Percentiles rank a stretch among this genome's conserved stretches.
Evolutionary conservation across 805 yeast genomes (phyloP).

Genomic region (Brettanomyces naardenensis): DNA sequence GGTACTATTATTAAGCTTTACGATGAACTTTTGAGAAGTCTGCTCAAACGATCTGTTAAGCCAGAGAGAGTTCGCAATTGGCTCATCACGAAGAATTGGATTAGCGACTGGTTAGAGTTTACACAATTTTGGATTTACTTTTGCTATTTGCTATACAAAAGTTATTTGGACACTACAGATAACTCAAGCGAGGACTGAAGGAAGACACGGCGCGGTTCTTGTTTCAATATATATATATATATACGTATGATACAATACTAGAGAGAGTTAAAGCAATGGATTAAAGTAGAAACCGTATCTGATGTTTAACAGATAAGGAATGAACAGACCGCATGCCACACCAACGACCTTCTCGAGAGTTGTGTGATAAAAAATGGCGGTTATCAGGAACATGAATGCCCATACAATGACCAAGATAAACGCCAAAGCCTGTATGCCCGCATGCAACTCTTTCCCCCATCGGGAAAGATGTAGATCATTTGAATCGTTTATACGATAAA

Average conservation of each 20-base stretch:
- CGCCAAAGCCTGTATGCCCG: background rate
- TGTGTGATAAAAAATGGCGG: conserved; percentile 44
- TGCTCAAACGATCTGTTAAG: background rate
- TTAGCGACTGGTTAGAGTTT: conserved; percentile 8
- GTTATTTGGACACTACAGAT: background rate
- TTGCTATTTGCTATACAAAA: background rate
- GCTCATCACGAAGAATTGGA: conserved; percentile 8
- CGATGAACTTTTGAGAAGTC: background rate
- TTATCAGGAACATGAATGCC: conserved; percentile 33
- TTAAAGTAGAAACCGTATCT: conserved; percentile 7
- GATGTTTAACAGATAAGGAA: conserved; percentile 24
- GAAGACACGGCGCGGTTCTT: too few relatives aligned
- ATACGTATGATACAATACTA: too few relatives aligned
- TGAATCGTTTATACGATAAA: background rate
- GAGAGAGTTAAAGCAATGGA: too few relatives aligned
- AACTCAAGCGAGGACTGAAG: too few relatives aligned
- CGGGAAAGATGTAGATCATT: background rate
- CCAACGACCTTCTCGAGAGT: conserved; percentile 39
- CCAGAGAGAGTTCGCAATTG: conserved; percentile 8
- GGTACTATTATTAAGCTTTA: background rate
- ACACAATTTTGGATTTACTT: background rate
- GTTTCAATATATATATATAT: too few relatives aligned
- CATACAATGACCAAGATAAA: conserved; percentile 18
- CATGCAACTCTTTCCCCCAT: background rate
- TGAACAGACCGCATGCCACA: conserved; percentile 27